Evolutionary conservation across 176 grass and related monocot species (phyloP).

Genomic region (Eleusine indica): DNA sequence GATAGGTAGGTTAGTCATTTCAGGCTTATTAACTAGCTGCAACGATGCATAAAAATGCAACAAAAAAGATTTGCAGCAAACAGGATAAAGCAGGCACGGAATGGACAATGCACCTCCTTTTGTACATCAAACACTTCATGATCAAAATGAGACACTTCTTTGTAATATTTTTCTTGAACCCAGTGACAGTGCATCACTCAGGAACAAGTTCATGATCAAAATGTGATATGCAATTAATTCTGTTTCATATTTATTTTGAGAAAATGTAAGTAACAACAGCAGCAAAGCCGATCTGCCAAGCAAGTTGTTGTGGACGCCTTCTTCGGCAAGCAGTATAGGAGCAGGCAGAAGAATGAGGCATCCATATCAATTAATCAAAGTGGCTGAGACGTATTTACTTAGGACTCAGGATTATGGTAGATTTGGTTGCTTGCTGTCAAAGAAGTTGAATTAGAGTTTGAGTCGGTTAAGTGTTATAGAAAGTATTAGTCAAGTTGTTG

Average conservation of each 20-base stretch:
- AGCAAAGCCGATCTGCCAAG: background rate
- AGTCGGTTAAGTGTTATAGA: no score
- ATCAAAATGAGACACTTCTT: background rate
- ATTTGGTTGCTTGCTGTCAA: no score
- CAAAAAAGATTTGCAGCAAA: background rate
- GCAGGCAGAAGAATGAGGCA: no score
- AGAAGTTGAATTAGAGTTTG: no score
- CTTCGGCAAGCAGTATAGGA: no score
- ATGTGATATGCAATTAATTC: conserved; percentile 13
- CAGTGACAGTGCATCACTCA: no score
- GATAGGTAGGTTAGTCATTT: background rate
- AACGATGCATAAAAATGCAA: background rate
- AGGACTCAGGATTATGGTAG: no score
- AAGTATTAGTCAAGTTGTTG: no score
- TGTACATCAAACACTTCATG: background rate
- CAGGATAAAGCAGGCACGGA: background rate
- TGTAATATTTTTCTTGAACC: background rate
- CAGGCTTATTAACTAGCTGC: conserved; percentile 1
- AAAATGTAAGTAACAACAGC: background rate
- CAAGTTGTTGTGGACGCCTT: no score
- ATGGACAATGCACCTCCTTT: background rate
- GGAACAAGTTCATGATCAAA: no score
- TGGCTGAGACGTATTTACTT: no score
- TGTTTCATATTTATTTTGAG: conserved; percentile 30
- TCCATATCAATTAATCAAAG: no score